Evolutionary conservation across 1,284 basidiomycete genomes (phyloP), one percentile per base, ranked within the genome.

Genomic region (Porogramme epimiltina): DNA sequence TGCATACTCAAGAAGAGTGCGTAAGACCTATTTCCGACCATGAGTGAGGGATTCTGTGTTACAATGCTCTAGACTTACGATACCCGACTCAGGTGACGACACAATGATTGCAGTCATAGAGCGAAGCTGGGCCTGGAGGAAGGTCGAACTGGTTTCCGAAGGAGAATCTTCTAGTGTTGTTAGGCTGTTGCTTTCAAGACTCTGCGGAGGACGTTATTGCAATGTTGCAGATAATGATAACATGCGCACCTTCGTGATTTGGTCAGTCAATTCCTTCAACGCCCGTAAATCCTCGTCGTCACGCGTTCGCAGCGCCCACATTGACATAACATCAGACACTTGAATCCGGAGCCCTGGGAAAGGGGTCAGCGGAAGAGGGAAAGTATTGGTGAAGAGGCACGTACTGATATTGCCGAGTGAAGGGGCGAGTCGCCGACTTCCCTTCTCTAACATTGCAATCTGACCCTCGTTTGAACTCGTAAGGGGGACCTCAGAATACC

Each of bases 291-390:
- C 58, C 33, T 18, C 57, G 40, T 56, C 47, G 16, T 65, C 38
- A 16, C 51, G 39, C 18, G 25, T 37, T 10, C 71, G 66, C 24
- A 77, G 52, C 2, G 64, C 67, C 47, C 67, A 67, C 43, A 80
- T 33, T 16, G 76, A 64, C 66, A 79, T 70, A n/a, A 76, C 59
- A 43, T 75, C 66, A 24, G 79, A 70, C 0, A 70, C 51, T 58
- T 74, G 71, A 22, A 60, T 59, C 20, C 74, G 72, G 31, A 74
- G 61, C 19, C 48, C 66, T 61, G 44, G 63, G 23, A 57, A 61
- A 23, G n/a, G 23, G 37, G 4, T 1, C 15, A 19, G 10, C 13
- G 18, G 1, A 31, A 31, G 13, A 31, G 6, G 13, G 28, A 31
- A n/a, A 13, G 28, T 31, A 31, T 8, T 13, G 13, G 5, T 3